A percentile compares a stretch with the other conserved stretches of the same genome.
These are phyloP conservation scores for Podila clonocystis DNA, from an alignment of 192 early-diverging fungal species.

Conservation along the genomic window DNA sequence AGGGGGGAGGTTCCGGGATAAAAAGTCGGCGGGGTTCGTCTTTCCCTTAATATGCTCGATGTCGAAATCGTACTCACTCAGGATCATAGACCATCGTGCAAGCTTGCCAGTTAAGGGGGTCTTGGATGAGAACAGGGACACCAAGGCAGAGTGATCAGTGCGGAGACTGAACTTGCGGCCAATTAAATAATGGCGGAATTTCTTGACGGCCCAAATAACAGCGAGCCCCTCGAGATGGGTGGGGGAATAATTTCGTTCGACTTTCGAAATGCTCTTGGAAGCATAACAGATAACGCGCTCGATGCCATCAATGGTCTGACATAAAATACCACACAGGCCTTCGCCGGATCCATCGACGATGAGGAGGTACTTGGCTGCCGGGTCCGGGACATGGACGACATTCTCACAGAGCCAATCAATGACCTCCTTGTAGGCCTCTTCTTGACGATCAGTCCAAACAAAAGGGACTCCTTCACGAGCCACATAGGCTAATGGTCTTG, in stretches of 20 bases:
- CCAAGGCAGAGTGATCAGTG: conserved; percentile 40
- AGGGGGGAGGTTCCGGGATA: neutral
- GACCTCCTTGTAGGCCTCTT: too few relatives aligned
- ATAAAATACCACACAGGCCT: neutral
- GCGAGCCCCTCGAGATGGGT: conserved; percentile 46
- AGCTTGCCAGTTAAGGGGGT: conserved; percentile 16
- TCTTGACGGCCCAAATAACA: conserved; percentile 22
- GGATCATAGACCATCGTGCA: neutral
- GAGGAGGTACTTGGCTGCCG: too few relatives aligned
- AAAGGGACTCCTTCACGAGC: too few relatives aligned
- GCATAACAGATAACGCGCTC: neutral
- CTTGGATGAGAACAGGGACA: conserved; percentile 2
- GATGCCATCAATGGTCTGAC: neutral
- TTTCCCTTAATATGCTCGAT: neutral
- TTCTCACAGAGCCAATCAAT: too few relatives aligned
- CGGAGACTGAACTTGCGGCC: conserved; percentile 17
- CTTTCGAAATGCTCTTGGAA: neutral
- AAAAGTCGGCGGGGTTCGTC: neutral
- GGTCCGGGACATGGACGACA: too few relatives aligned
- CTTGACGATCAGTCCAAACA: too few relatives aligned
- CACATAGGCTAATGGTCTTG: too few relatives aligned
- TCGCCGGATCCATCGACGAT: neutral
- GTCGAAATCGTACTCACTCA: neutral
- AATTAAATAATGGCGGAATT: conserved; percentile 28
- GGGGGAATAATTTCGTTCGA: conserved; percentile 7